Conservation (phyloP, 352 stramenopile species). For the Sclerospora graminicola region DNA sequence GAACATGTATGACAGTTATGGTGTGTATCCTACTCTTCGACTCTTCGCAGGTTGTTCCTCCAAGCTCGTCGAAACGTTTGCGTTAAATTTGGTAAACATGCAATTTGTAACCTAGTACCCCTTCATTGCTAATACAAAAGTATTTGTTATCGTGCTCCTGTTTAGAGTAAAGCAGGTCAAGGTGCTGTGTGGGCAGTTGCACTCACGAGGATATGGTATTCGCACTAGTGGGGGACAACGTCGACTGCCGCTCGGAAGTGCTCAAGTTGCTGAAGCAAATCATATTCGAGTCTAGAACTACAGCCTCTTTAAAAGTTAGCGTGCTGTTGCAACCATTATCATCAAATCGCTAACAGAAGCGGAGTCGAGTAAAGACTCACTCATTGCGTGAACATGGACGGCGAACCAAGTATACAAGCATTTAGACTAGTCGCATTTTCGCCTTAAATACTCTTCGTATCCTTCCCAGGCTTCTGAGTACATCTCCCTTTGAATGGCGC, state of each 20-base stretch:
- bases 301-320: not conserved
- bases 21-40: not conserved
- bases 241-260: constrained; percentile 29
- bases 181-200: constrained; percentile 30
- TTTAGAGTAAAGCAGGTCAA: constrained; percentile 33
- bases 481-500: constrained; percentile 32
- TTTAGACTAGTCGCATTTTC: not conserved
- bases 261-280: constrained; percentile 34
- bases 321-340: not conserved
- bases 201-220: constrained; percentile 61
- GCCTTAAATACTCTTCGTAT: constrained; percentile 47
- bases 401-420: not conserved
- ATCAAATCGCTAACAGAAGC: not conserved
- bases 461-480: constrained; percentile 40
- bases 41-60: constrained; percentile 42
- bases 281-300: no score
- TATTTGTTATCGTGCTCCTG: not conserved
- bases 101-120: not conserved
- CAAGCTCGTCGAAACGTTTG: constrained; percentile 49
- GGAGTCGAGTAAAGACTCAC: constrained; percentile 6
- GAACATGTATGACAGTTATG: not conserved
- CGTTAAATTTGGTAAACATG: constrained; percentile 27
- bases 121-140: constrained; percentile 1
- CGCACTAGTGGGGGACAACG: constrained; percentile 54
- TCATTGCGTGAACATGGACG: not conserved